Base-by-base conservation (phyloP, 2,329 filamentous ascomycete species). In the Biscogniauxia sp. region DNA sequence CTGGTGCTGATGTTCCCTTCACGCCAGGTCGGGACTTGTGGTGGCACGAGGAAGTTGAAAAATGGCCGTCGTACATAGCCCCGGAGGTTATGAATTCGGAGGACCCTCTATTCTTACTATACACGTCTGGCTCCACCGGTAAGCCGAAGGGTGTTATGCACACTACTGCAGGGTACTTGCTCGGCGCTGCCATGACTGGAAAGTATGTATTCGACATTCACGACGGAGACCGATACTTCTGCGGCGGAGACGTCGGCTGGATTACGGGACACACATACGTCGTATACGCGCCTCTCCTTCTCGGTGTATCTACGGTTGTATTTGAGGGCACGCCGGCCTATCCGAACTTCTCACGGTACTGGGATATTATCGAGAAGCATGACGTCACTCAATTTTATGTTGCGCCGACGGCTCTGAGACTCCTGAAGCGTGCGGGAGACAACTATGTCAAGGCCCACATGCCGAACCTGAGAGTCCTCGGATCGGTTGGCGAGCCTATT, bases 191-290 rank as follows among this genome's bases (percentile, higher is more conserved):
- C 37, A 84, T 90, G 71, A 99, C 95, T 13, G 94, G 93, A 77
- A 99, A 98, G 80, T 98, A 99, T 76, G 94, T 98, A 64, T 99
- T 99, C 74, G 95, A 99, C 76, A 96, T 99, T 65, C 95, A 99
- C 76, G 89, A 93, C 64, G 88, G 90, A 57, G 95, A 99, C 77
- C 87, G 86, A 65, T 97, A 95, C 84, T 98, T 98, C 84, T 99
- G 95, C 71, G 95, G 93, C 76, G 95, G 95, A 76, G 95, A 99
- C 73, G 94, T 99, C 51, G 95, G 95, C 66, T 99, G 95, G 95
- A 98, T 99, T 75, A 99, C 95, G 28, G 95, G 95, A 19, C 95
- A 99, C 80, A 97, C 95, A 23, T 99, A 99, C 72, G 94, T 98
- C 59, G 94, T 99, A 49, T 99, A 99, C 74, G 93, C 95, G 11